Evolutionary conservation across 208 protist species (phyloP).

Genomic region (Wallacemonas sp.): DNA sequence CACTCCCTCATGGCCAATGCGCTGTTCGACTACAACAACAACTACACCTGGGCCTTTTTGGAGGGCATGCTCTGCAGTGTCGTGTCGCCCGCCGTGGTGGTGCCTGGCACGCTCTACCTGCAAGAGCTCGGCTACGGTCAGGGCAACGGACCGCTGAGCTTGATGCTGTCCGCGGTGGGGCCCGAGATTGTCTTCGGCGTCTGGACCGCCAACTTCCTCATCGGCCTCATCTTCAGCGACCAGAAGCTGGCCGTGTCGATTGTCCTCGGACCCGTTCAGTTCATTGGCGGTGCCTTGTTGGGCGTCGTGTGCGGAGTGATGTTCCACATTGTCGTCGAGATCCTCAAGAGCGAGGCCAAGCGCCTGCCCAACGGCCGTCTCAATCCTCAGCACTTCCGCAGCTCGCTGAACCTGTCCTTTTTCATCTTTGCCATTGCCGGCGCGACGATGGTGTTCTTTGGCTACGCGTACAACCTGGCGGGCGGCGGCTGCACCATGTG

Average conservation of each 20-base stretch:
- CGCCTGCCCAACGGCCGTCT: conserved; percentile 71
- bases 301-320: conserved; percentile 61
- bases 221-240: conserved; percentile 70
- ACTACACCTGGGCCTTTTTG: conserved; percentile 83
- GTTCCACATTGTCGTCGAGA: conserved; percentile 73
- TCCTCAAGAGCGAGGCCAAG: conserved; percentile 69
- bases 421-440: conserved; percentile 52
- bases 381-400: conserved; percentile 58
- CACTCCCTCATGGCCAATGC: conserved; percentile 75
- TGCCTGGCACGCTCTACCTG: conserved; percentile 73
- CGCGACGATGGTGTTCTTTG: conserved; percentile 70
- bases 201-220: conserved; percentile 80
- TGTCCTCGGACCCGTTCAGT: conserved; percentile 71
- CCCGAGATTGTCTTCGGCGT: conserved; percentile 80
- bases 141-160: conserved; percentile 51
- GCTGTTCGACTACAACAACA: conserved; percentile 63
- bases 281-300: conserved; percentile 60
- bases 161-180: conserved; percentile 74
- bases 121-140: conserved; percentile 73
- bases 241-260: conserved; percentile 51
- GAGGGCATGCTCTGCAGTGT: conserved; percentile 79
- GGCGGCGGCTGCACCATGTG: conserved; percentile 75
- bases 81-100: conserved; percentile 74
- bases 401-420: conserved; percentile 54
- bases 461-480: conserved; percentile 59